Evolutionary conservation across 805 yeast genomes (phyloP).

Genomic region (Candida qinlingensis): DNA sequence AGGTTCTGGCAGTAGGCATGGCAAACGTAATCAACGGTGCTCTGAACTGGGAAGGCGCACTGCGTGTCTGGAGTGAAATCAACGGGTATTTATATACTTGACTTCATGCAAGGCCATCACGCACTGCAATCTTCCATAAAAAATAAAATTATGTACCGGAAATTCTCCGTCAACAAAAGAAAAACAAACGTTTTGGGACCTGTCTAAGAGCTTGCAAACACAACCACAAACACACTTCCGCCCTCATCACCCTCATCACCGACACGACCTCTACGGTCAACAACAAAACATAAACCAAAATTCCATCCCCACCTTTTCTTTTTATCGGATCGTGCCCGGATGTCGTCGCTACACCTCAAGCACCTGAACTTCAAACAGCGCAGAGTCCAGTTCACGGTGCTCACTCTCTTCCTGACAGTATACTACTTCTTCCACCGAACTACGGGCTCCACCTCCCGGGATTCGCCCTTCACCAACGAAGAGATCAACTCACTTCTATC

Average conservation of each 20-base stretch:
- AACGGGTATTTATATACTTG: neutral
- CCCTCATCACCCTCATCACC: no score
- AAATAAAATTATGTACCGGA: neutral
- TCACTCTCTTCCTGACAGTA: neutral
- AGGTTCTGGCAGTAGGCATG: constrained; percentile 56
- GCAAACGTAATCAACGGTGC: neutral
- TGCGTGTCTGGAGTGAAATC: neutral
- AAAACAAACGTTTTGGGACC: no score
- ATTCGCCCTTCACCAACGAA: constrained; percentile 25
- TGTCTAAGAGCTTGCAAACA: no score
- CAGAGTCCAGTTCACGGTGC: constrained; percentile 2
- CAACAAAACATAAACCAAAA: neutral
- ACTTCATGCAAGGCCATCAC: neutral
- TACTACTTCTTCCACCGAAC: constrained; percentile 1
- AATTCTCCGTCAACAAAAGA: neutral
- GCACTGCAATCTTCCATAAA: neutral
- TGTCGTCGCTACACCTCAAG: neutral
- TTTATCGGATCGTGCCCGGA: no score
- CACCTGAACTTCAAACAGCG: neutral
- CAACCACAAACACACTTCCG: no score
- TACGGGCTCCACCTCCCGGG: neutral
- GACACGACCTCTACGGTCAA: no score
- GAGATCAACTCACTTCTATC: constrained; percentile 41
- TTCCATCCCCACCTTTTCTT: neutral
- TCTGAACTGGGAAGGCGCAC: neutral